phyloP scores from a whole-genome alignment of 495 filamentous ascomycete genomes.

The Talaromyces thailandensis region DNA sequence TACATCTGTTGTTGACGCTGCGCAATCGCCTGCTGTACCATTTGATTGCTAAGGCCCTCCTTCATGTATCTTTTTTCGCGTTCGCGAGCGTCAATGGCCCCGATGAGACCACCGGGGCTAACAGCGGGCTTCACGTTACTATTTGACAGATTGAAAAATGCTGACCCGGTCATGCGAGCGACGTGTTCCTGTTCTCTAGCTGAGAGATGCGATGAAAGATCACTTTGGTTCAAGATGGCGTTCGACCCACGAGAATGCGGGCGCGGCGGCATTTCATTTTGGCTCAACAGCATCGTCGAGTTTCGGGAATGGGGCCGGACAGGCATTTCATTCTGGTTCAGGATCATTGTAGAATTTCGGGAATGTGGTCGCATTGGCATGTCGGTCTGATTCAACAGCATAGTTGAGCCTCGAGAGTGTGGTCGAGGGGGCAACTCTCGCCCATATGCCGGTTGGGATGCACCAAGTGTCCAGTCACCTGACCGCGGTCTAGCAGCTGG shows the following conservation, averaged over 20 bases:
- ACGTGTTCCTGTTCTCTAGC: conserved; percentile 94
- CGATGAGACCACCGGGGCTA: conserved; percentile 55
- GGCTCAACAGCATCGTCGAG: conserved; percentile 30
- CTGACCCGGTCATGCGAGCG: conserved; percentile 74
- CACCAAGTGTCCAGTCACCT: conserved; percentile 48
- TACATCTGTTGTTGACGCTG: conserved; percentile 54
- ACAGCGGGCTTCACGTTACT: conserved; percentile 39
- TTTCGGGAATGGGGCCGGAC: conserved; percentile 44
- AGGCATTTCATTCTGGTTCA: conserved; percentile 39
- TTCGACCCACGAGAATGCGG: conserved; percentile 42
- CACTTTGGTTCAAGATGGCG: conserved; percentile 34
- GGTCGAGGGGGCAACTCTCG: conserved; percentile 33
- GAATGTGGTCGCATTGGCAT: conserved; percentile 42
- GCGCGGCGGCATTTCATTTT: conserved; percentile 39
- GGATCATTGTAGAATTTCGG: conserved; percentile 33
- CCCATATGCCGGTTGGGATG: conserved; percentile 20
- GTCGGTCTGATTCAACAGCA: conserved; percentile 39
- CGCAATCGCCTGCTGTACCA: conserved; percentile 71
- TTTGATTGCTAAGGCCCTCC: conserved; percentile 59
- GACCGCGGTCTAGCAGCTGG: conserved; percentile 36
- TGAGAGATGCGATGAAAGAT: conserved; percentile 61
- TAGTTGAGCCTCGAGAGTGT: conserved; percentile 38
- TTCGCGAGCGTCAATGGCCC: conserved; percentile 68
- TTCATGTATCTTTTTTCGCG: conserved; percentile 65
- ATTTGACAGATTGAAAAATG: conserved; percentile 62